These are phyloP conservation scores for Barnettozyma vustinii DNA, from an alignment of 805 yeast species.

Conservation along the genomic window DNA sequence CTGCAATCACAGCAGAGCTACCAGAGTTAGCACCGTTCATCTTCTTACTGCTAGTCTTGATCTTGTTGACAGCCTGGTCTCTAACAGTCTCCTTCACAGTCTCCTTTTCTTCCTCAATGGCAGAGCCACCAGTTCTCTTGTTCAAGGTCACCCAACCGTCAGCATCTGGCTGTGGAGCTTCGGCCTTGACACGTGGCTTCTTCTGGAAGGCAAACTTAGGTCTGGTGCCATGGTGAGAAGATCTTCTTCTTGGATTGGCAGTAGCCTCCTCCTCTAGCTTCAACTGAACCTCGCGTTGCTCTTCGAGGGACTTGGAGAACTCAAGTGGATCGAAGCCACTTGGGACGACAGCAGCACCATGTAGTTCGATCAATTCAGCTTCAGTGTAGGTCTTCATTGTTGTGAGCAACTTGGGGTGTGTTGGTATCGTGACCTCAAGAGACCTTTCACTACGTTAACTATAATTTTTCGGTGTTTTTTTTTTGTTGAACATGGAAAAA, in stretches of 20 bases:
- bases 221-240: slow-evolving; percentile 38
- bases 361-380: slow-evolving; percentile 58
- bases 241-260: slow-evolving; percentile 44
- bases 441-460: background rate
- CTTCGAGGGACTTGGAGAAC: slow-evolving; percentile 61
- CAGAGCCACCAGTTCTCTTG: slow-evolving; percentile 38
- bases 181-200: slow-evolving; percentile 21
- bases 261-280: slow-evolving; percentile 18
- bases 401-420: slow-evolving; percentile 1
- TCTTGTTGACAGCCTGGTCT: slow-evolving; percentile 38
- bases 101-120: slow-evolving; percentile 43
- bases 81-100: slow-evolving; percentile 39
- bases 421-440: background rate
- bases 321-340: slow-evolving; percentile 59
- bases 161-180: slow-evolving; percentile 52
- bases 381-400: slow-evolving; percentile 59
- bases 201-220: slow-evolving; percentile 57
- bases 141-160: slow-evolving; percentile 79
- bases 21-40: slow-evolving; percentile 70
- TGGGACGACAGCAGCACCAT: slow-evolving; percentile 53
- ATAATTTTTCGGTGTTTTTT: slow-evolving; percentile 1
- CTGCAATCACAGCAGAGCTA: slow-evolving; percentile 66
- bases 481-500: slow-evolving; percentile 2
- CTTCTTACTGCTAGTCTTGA: slow-evolving; percentile 68
- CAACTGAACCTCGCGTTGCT: slow-evolving; percentile 47